Conservation (phyloP, 257 asterid genomes). For the Coffea eugenioides region DNA sequence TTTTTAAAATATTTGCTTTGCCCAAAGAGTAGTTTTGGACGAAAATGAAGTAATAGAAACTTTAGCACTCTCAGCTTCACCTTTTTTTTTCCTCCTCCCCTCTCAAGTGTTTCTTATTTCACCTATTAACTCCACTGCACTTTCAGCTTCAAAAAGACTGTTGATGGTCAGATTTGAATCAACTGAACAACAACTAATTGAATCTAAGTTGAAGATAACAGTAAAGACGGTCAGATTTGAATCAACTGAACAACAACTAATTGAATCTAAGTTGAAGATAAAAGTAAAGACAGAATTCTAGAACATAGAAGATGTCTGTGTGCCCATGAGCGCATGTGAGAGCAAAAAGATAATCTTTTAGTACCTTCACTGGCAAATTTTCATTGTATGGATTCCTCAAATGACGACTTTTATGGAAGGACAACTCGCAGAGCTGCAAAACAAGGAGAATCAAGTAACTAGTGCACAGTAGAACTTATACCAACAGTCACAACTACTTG, state of each 20-base stretch:
- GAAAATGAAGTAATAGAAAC: background rate
- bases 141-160: background rate
- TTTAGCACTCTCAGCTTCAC: background rate
- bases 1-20: too few species aligned
- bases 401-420: conserved; percentile 85
- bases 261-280: background rate
- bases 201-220: background rate
- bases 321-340: background rate
- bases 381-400: conserved; percentile 85
- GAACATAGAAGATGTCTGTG: background rate
- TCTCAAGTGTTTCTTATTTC: background rate
- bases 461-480: background rate
- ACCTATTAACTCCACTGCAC: background rate
- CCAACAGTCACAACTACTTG: background rate
- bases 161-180: background rate
- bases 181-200: background rate
- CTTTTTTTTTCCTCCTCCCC: too few species aligned
- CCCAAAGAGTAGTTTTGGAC: background rate
- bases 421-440: conserved; percentile 87
- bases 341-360: background rate
- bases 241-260: background rate
- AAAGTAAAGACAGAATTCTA: background rate
- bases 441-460: background rate
- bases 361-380: conserved; percentile 89
- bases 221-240: background rate